These are phyloP conservation scores for Tephrocybe sp. DNA, from an alignment of 768 basidiomycete species.

Conservation along the genomic window DNA sequence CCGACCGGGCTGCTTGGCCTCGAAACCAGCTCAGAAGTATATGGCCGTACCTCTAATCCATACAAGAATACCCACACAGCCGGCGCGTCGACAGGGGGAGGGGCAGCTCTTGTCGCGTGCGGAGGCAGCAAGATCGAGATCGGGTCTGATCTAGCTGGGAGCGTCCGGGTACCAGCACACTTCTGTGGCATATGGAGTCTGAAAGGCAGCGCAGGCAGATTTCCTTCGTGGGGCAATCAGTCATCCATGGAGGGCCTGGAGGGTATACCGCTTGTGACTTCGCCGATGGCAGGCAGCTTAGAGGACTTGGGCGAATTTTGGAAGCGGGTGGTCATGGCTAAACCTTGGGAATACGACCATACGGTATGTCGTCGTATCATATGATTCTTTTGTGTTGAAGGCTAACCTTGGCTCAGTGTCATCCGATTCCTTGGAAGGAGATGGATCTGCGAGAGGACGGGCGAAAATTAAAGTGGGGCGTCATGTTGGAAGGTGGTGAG, in stretches of 20 bases:
- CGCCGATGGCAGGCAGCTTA: constrained; percentile 62
- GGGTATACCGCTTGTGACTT: constrained; percentile 47
- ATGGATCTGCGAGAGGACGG: constrained; percentile 44
- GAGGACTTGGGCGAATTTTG: constrained; percentile 65
- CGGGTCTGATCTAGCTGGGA: constrained; percentile 73
- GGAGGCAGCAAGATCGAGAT: constrained; percentile 67
- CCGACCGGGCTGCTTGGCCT: constrained; percentile 55
- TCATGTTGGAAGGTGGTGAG: constrained; percentile 64
- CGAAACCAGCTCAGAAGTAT: constrained; percentile 58
- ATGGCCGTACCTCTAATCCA: constrained; percentile 62
- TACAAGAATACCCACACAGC: constrained; percentile 48
- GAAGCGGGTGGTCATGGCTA: constrained; percentile 56
- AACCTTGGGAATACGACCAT: constrained; percentile 69
- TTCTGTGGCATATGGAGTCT: constrained; percentile 70
- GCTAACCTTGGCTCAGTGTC: constrained; percentile 33
- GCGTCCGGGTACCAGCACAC: constrained; percentile 69
- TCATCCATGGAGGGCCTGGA: constrained; percentile 55
- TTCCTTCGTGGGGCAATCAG: constrained; percentile 48
- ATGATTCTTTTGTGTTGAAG: background rate
- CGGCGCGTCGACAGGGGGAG: constrained; percentile 72
- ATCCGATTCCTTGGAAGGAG: constrained; percentile 49
- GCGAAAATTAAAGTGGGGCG: constrained; percentile 56
- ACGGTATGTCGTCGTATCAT: constrained; percentile 31
- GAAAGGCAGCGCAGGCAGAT: constrained; percentile 57
- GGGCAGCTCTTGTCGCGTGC: constrained; percentile 62